Evolutionary conservation across 2,329 filamentous ascomycete species (phyloP).

Genomic region (Cylindrodendrum hubeiense): DNA sequence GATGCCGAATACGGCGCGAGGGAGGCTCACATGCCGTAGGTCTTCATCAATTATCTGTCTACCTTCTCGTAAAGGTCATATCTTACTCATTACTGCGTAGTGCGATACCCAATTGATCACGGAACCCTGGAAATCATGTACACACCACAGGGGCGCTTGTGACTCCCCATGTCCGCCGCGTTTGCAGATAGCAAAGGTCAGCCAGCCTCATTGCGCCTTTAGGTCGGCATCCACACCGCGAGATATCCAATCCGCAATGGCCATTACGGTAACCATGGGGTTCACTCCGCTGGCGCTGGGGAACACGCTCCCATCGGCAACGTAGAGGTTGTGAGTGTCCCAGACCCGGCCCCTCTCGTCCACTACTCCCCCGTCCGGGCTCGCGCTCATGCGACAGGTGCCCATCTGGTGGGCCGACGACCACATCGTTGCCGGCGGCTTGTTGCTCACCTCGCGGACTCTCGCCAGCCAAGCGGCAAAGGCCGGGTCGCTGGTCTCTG

Average conservation of each 20-base stretch:
- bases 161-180: constrained; percentile 1
- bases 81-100: constrained; percentile 5
- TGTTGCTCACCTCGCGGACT: constrained; percentile 62
- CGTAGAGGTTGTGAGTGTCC: constrained; percentile 74
- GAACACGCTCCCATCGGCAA: constrained; percentile 82
- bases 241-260: constrained; percentile 75
- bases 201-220: constrained; percentile 31
- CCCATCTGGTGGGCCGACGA: constrained; percentile 87
- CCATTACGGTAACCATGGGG: constrained; percentile 85
- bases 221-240: constrained; percentile 65
- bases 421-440: constrained; percentile 66
- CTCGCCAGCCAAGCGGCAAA: constrained; percentile 73
- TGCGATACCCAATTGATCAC: constrained; percentile 6
- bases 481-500: constrained; percentile 67
- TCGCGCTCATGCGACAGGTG: constrained; percentile 77
- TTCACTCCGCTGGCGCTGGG: constrained; percentile 84
- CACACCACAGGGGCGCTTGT: constrained; percentile 9
- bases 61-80: constrained; percentile 10
- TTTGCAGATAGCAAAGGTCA: constrained; percentile 2
- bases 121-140: constrained; percentile 16
- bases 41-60: constrained; percentile 2
- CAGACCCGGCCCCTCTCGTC: constrained; percentile 72
- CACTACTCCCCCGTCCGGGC: constrained; percentile 66
- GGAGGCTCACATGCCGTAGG: neutral
- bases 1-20: neutral